Conservation (phyloP, 441 rosid species). For the Gossypium davidsonii region DNA sequence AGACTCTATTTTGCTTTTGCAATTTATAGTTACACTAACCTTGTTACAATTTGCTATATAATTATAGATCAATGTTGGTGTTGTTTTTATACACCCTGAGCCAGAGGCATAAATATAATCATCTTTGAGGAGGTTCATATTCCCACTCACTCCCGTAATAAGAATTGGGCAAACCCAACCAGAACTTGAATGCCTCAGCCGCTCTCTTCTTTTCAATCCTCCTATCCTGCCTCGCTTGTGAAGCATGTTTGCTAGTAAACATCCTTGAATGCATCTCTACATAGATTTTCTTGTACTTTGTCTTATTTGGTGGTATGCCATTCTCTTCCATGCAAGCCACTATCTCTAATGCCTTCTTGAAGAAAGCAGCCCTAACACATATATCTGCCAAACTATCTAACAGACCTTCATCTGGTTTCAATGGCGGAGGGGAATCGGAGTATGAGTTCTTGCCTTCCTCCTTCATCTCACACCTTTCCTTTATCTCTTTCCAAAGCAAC, state of each 20-base stretch:
- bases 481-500: constrained; percentile 76
- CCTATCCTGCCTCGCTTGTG: constrained; percentile 73
- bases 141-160: constrained; percentile 54
- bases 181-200: constrained; percentile 94
- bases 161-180: constrained; percentile 91
- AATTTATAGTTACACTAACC: constrained; percentile 4
- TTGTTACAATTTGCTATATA: constrained; percentile 10
- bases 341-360: constrained; percentile 82
- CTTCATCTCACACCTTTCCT: constrained; percentile 47
- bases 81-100: background rate
- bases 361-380: constrained; percentile 86
- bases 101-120: background rate
- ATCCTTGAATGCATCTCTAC: constrained; percentile 95
- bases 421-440: constrained; percentile 34
- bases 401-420: constrained; percentile 70
- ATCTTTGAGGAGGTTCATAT: constrained; percentile 33
- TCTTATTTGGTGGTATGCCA: constrained; percentile 77
- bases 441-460: constrained; percentile 24
- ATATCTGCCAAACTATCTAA: constrained; percentile 73
- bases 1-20: background rate
- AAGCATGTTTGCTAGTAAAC: constrained; percentile 94
- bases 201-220: constrained; percentile 79
- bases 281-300: constrained; percentile 77
- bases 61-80: constrained; percentile 16
- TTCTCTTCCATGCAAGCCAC: constrained; percentile 93